These are phyloP conservation scores for Termitomyces sp. DNA, from an alignment of 768 basidiomycete species.

Conservation along the genomic window DNA sequence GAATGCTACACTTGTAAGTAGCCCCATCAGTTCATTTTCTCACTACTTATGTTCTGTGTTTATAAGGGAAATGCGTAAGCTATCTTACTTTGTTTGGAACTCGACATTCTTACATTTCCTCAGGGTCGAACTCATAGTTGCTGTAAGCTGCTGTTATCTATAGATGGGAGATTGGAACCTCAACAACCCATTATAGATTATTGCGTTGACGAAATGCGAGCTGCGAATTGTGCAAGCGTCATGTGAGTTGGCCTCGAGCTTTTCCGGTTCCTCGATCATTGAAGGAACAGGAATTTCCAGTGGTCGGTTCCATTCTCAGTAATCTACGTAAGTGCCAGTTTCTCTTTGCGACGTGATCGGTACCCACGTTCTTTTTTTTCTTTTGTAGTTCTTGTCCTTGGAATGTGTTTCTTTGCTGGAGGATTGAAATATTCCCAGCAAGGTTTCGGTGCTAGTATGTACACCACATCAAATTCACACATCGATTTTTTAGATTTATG, in stretches of 20 bases:
- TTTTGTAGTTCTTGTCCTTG: constrained; percentile 64
- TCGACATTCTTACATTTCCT: background rate
- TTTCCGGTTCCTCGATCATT: background rate
- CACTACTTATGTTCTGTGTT: background rate
- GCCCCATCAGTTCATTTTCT: background rate
- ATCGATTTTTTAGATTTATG: background rate
- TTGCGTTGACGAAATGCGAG: constrained; percentile 48
- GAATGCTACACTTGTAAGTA: constrained; percentile 73
- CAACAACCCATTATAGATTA: constrained; percentile 28
- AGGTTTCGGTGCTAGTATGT: constrained; percentile 68
- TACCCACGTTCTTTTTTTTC: background rate
- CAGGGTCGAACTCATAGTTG: constrained; percentile 70
- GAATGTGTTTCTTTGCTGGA: constrained; percentile 90
- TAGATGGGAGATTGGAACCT: background rate
- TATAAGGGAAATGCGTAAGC: constrained; percentile 45
- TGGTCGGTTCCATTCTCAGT: constrained; percentile 83
- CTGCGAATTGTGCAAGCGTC: constrained; percentile 76
- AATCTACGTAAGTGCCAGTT: constrained; percentile 58
- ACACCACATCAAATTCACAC: constrained; percentile 21
- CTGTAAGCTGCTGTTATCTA: constrained; percentile 43
- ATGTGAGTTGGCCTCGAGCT: constrained; percentile 38
- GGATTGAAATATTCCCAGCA: constrained; percentile 75
- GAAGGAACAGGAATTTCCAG: constrained; percentile 31
- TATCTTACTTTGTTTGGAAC: background rate
- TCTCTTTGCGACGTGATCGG: background rate